phyloP scores from a whole-genome alignment of 1,139 yeast species.

The Lodderomyces metapsilosis region DNA sequence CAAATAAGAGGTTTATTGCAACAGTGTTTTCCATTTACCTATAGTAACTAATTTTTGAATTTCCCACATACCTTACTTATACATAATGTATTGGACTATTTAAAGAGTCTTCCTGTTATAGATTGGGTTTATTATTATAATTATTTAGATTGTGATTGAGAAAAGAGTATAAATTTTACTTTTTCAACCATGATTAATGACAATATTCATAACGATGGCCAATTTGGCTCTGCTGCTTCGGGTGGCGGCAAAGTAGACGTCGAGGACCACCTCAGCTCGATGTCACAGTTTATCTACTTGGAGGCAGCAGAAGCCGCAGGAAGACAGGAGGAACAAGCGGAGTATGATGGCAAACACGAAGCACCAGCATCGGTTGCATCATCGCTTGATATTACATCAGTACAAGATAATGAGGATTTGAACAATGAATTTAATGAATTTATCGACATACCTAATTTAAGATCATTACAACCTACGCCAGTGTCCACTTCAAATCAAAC shows the following conservation, averaged over 20 bases:
- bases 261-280: constrained; percentile 8
- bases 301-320: constrained; percentile 11
- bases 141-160: constrained; percentile 15
- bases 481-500: constrained; percentile 11
- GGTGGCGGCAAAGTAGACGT: neutral
- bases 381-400: constrained; percentile 16
- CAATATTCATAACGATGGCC: constrained; percentile 15
- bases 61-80: neutral
- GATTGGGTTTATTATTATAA: constrained; percentile 9
- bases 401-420: constrained; percentile 13
- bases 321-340: constrained; percentile 5
- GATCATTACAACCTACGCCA: constrained; percentile 14
- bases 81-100: neutral
- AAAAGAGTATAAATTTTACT: neutral
- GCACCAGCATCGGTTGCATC: constrained; percentile 3
- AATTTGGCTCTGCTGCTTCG: constrained; percentile 10
- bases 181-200: constrained; percentile 15
- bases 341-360: neutral
- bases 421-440: constrained; percentile 13
- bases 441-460: constrained; percentile 14
- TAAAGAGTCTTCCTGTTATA: neutral
- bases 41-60: neutral
- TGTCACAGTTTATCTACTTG: constrained; percentile 12
- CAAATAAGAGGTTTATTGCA: neutral
- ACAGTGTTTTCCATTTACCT: constrained; percentile 2